phyloP scores from a whole-genome alignment of 78 protist genomes.

The Dictyostelium firmibasis region DNA sequence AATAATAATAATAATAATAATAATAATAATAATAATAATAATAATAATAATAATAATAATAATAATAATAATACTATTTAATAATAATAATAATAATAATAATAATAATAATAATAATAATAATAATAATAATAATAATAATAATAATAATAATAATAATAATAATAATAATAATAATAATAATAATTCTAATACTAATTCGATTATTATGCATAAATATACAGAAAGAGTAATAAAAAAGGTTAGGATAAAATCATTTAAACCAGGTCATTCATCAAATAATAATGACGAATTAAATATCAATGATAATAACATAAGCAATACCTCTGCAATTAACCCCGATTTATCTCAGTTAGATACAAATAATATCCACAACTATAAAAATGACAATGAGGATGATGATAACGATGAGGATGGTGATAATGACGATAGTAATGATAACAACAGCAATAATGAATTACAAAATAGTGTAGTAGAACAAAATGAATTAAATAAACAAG shows the following conservation, averaged over 20 bases:
- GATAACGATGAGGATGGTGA: background rate
- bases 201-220: background rate
- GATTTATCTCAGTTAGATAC: background rate
- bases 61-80: background rate
- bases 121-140: background rate
- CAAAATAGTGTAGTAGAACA: background rate
- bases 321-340: background rate
- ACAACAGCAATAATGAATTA: background rate
- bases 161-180: background rate
- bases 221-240: conserved; percentile 12
- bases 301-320: background rate
- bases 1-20: background rate
- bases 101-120: background rate
- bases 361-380: background rate
- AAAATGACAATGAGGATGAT: background rate
- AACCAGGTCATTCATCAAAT: background rate
- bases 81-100: too few relatives aligned
- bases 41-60: background rate
- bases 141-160: background rate
- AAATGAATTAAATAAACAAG: background rate
- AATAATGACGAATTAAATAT: background rate
- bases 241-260: background rate
- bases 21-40: background rate
- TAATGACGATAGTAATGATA: background rate
- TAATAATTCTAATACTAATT: background rate